Conservation (phyloP, 495 filamentous ascomycete species). For the Aspergillus campestris region DNA sequence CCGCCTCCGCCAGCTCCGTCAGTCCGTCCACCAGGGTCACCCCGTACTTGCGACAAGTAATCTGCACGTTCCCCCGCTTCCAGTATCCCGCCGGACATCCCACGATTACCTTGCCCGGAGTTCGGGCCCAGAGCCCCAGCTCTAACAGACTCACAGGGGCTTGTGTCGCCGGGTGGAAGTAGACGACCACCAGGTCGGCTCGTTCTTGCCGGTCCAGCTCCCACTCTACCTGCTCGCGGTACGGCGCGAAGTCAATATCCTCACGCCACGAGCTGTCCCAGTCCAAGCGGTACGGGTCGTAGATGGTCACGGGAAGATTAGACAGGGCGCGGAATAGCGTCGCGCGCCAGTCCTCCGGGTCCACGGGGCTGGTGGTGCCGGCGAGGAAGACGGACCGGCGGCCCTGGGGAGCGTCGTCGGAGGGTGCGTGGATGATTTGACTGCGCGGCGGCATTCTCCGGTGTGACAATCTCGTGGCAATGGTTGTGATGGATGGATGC, state of each 20-base stretch:
- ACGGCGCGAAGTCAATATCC: conserved; percentile 33
- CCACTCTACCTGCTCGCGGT: conserved; percentile 48
- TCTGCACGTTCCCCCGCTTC: conserved; percentile 49
- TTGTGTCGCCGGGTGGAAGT: conserved; percentile 38
- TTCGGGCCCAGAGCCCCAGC: conserved; percentile 37
- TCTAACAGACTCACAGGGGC: conserved; percentile 45
- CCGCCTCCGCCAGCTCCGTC: conserved; percentile 3
- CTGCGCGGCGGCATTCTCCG: neutral
- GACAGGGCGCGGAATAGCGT: conserved; percentile 4
- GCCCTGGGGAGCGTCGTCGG: neutral
- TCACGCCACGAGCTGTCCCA: conserved; percentile 48
- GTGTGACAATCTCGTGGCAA: too few species aligned
- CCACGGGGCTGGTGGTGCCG: conserved; percentile 1
- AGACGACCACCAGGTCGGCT: conserved; percentile 46
- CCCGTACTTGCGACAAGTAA: conserved; percentile 38
- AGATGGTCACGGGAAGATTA: conserved; percentile 42
- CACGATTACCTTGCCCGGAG: conserved; percentile 40
- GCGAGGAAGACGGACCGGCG: conserved; percentile 4
- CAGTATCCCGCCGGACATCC: conserved; percentile 42
- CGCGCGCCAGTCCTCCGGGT: conserved; percentile 1
- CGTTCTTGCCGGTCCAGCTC: conserved; percentile 43
- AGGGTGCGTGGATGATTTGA: conserved; percentile 5
- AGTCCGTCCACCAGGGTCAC: conserved; percentile 8
- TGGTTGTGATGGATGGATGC: too few species aligned
- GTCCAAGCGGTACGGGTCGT: conserved; percentile 47